phyloP scores from a whole-genome alignment of 73 alveolate species.

The Paraurostyla sp. region DNA sequence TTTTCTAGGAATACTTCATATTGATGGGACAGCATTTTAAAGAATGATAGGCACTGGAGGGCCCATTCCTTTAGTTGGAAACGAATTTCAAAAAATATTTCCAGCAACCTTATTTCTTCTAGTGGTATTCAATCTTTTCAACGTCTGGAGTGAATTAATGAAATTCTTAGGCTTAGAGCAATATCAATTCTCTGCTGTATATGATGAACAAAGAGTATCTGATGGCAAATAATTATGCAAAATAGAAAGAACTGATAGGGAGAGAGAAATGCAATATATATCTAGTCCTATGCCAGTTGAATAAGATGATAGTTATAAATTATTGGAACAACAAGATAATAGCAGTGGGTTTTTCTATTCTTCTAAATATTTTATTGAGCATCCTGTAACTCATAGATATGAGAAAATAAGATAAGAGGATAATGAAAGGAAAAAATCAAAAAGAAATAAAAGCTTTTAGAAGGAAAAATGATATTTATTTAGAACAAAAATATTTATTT shows the following conservation, averaged over 20 bases:
- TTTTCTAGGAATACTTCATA: conserved; percentile 51
- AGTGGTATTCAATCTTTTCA: neutral
- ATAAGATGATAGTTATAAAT: neutral
- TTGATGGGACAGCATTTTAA: conserved; percentile 30
- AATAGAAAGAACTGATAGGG: conserved; percentile 55
- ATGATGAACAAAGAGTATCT: conserved; percentile 10
- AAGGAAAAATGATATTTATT: no score
- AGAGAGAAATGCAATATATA: neutral
- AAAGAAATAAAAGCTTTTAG: neutral
- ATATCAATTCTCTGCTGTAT: conserved; percentile 44
- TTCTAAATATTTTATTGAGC: conserved; percentile 45
- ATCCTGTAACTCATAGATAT: conserved; percentile 24
- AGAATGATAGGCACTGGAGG: conserved; percentile 2
- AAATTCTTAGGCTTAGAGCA: conserved; percentile 48
- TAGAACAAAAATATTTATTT: neutral
- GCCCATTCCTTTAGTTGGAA: conserved; percentile 61
- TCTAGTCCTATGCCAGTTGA: neutral
- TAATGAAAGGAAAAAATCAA: neutral
- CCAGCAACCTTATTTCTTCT: conserved; percentile 46
- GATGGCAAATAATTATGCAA: conserved; percentile 41
- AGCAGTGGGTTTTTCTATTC: conserved; percentile 4
- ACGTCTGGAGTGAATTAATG: conserved; percentile 65
- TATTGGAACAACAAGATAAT: neutral
- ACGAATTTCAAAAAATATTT: conserved; percentile 51
- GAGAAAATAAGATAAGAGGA: neutral